Evolutionary conservation across 805 yeast species (phyloP), one percentile per base, ranked within the genome.

Genomic region (Zygosaccharomyces bailii): DNA sequence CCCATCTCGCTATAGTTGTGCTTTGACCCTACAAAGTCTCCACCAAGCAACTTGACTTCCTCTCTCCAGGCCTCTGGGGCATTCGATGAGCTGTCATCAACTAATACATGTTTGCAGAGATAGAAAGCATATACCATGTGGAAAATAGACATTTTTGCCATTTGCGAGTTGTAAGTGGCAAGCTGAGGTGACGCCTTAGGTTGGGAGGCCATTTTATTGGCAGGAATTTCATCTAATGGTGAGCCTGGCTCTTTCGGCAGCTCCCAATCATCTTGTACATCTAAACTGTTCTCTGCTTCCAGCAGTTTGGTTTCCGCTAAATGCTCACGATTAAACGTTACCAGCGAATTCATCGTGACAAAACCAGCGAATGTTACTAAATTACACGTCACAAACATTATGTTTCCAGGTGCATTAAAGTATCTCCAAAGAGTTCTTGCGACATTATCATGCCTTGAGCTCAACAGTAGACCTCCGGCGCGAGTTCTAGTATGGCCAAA

Each of bases 401-500:
- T 45, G 50, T 69, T 69, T 0, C 66, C 61, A 3, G 73, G 73
- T 1, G 70, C 67, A 44, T 63, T 67, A 43, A 66, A 63, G 52
- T 69, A 69, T 2, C 62, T 54, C 72, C 72, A 68, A 6, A 69
- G 44, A 1, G 51, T 49, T 18, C 43, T 45, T 10, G 50, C 49
- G 32, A 43, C 21, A 13, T 45, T 38, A 13, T 30, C 39, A 27
- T 48, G 52, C 23, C 21, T 40, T 4, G 38, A 34, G 21, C 39
- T 48, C 42, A 42, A 34, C 13, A 48, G 20, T 30, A 48, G 27
- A 16, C 51, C 49, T 17, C 53, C 48, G n/a, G 44, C 23, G 36
- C 21, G 34, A 27, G 32, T 23, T 31, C 43, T 41, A 23, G 48
- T 25, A 25, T 23, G 4, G 32, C 33, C 23, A 29, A 44, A 44